These are phyloP conservation scores for Eutrema heterophyllum DNA, from an alignment of 345 rosid species.

Conservation along the genomic window DNA sequence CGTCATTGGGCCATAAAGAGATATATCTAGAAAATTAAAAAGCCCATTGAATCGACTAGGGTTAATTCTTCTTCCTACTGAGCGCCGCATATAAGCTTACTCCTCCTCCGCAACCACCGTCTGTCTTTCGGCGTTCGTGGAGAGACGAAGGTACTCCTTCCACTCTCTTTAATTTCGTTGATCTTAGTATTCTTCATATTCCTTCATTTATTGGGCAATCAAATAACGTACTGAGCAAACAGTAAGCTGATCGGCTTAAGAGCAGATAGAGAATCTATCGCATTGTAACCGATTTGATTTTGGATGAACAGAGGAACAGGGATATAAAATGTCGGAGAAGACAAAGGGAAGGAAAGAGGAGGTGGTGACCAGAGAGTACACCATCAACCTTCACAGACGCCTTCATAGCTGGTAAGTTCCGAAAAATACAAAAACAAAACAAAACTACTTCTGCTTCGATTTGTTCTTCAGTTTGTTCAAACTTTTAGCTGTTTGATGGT, in stretches of 20 bases:
- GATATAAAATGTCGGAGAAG: slow-evolving; percentile 57
- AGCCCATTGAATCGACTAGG: slow-evolving; percentile 17
- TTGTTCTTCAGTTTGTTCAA: not conserved
- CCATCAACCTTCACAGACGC: slow-evolving; percentile 33
- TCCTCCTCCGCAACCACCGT: slow-evolving; percentile 14
- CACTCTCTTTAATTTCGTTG: not conserved
- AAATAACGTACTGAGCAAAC: not conserved
- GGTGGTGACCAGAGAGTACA: slow-evolving; percentile 79
- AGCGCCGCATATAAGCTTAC: not conserved
- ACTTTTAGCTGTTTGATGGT: not conserved
- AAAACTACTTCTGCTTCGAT: not conserved
- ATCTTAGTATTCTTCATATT: not conserved
- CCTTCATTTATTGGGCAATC: not conserved
- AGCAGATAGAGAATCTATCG: not conserved
- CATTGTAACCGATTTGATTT: not conserved
- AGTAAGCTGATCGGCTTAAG: not conserved
- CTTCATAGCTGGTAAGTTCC: slow-evolving; percentile 65
- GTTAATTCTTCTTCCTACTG: not conserved
- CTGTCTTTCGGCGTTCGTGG: not conserved
- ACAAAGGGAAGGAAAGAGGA: slow-evolving; percentile 61
- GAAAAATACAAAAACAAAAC: too few species aligned
- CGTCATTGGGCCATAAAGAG: not conserved
- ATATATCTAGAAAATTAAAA: not conserved
- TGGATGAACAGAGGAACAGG: not conserved
- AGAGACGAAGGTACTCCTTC: not conserved